Evolutionary conservation across 139 green algal genomes (phyloP).

Genomic region (Coelastrella sp.): DNA sequence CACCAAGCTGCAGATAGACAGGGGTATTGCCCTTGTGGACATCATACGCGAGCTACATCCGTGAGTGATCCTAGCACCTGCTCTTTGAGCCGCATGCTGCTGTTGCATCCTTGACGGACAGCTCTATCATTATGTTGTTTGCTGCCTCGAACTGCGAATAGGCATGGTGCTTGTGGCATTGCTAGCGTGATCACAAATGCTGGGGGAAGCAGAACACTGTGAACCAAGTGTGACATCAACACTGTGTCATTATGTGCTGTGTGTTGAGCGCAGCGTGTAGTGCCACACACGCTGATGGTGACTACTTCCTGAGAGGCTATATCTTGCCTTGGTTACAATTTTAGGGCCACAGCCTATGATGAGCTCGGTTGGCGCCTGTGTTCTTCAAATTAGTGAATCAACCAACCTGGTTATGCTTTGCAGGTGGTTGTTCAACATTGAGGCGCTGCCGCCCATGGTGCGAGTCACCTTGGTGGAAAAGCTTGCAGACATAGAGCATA

Average conservation of each 20-base stretch:
- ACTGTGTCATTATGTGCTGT: too few relatives aligned
- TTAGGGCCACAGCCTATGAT: too few relatives aligned
- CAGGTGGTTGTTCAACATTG: slow-evolving; percentile 55
- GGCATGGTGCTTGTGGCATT: too few relatives aligned
- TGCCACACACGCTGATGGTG: too few relatives aligned
- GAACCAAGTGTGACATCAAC: too few relatives aligned
- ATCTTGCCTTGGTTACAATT: too few relatives aligned
- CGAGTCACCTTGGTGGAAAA: slow-evolving; percentile 78
- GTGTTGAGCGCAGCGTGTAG: too few relatives aligned
- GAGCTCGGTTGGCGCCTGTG: too few relatives aligned
- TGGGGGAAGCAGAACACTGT: too few relatives aligned
- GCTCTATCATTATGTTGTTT: not conserved
- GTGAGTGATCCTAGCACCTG: slow-evolving; percentile 62
- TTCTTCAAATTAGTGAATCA: not conserved
- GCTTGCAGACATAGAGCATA: slow-evolving; percentile 91
- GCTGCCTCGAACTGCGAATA: not conserved
- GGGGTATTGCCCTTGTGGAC: slow-evolving; percentile 93
- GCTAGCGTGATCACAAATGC: too few relatives aligned
- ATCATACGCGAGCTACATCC: slow-evolving; percentile 93
- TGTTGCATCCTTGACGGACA: too few relatives aligned
- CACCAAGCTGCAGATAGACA: slow-evolving; percentile 74
- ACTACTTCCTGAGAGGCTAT: too few relatives aligned
- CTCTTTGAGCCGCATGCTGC: not conserved
- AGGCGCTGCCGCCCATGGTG: slow-evolving; percentile 32
- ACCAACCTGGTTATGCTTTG: not conserved